Conservation (phyloP, 768 basidiomycete species). For the Leucocoprinus birnbaumii region DNA sequence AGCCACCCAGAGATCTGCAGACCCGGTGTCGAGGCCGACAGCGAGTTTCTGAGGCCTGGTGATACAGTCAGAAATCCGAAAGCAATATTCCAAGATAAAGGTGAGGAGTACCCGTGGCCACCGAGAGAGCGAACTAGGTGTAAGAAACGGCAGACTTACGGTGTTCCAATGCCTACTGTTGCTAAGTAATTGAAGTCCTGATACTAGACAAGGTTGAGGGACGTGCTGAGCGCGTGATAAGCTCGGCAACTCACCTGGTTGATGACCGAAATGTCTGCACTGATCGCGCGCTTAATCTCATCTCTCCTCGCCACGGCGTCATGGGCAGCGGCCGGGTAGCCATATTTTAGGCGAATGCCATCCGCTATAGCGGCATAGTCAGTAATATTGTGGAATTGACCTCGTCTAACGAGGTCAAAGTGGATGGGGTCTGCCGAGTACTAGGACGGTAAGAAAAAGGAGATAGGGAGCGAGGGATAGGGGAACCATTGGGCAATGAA, state of each 20-base stretch:
- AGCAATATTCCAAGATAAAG: not conserved
- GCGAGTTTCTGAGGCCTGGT: conserved; percentile 66
- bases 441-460: too few species aligned
- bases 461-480: too few species aligned
- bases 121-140: not conserved
- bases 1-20: conserved; percentile 88
- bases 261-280: conserved; percentile 34
- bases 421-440: too few species aligned
- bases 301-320: conserved; percentile 15
- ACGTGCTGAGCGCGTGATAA: not conserved
- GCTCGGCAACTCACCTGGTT: conserved; percentile 45
- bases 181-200: conserved; percentile 60
- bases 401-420: too few species aligned
- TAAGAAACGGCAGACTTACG: conserved; percentile 43
- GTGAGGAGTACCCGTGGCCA: not conserved
- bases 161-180: conserved; percentile 53
- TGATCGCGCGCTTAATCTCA: conserved; percentile 30
- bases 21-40: conserved; percentile 89
- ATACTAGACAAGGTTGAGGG: conserved; percentile 28
- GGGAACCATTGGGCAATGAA: too few species aligned
- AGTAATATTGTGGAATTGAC: too few species aligned
- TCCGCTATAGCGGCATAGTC: too few species aligned
- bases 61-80: not conserved
- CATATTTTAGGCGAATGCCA: too few species aligned
- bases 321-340: too few species aligned